phyloP scores from a whole-genome alignment of 1,139 yeast species.

The Blastobotrys capitulatus region DNA sequence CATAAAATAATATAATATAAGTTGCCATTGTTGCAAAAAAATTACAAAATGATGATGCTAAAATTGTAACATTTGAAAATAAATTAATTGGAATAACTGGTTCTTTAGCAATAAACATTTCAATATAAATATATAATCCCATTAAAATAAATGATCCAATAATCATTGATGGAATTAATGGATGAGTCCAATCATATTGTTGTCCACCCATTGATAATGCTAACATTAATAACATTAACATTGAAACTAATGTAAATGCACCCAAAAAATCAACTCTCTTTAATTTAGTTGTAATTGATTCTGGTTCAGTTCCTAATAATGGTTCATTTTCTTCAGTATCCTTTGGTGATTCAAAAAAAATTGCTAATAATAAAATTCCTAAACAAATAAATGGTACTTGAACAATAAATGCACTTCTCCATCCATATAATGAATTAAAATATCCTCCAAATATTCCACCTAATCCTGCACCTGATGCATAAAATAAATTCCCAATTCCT shows the following conservation, averaged over 20 bases:
- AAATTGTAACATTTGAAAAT: conserved; percentile 51
- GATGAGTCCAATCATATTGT: conserved; percentile 40
- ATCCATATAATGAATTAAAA: conserved; percentile 65
- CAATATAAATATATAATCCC: conserved; percentile 44
- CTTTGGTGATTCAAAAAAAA: conserved; percentile 10
- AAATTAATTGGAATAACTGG: conserved; percentile 64
- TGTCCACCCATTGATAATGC: conserved; percentile 70
- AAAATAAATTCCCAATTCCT: conserved; percentile 58
- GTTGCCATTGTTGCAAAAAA: conserved; percentile 58
- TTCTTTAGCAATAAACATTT: conserved; percentile 50
- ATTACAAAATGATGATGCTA: conserved; percentile 60
- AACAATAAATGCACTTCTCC: conserved; percentile 63
- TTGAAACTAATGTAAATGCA: conserved; percentile 50
- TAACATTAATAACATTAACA: conserved; percentile 49
- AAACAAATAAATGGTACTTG: conserved; percentile 61
- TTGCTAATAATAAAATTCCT: conserved; percentile 40
- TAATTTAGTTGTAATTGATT: background rate
- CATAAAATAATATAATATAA: conserved; percentile 52
- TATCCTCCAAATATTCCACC: conserved; percentile 73
- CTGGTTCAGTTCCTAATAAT: background rate
- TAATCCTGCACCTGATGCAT: conserved; percentile 63
- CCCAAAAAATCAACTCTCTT: conserved; percentile 67
- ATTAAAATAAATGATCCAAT: conserved; percentile 18
- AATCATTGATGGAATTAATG: conserved; percentile 34
- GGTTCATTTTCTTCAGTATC: background rate